Base-by-base conservation (phyloP, 805 yeast species). In the Tetrapisispora namnaoensis region DNA sequence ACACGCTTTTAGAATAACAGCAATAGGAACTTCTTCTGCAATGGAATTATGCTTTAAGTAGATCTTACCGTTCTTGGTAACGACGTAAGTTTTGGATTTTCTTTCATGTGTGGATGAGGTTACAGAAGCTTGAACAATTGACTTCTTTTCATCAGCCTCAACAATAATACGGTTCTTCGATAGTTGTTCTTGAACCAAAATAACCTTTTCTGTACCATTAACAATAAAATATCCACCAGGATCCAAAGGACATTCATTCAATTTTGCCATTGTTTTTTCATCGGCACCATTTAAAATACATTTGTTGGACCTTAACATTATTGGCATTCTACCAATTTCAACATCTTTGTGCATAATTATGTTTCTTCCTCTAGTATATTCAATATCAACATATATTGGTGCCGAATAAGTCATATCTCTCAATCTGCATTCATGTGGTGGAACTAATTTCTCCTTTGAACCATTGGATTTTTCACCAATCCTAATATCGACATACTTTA, bases 191-290 rank as follows among this genome's bases (percentile, higher is more conserved):
- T 93, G 99, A 40, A 93, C 95, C 56, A 93, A 75, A 54, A 93
- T 93, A 42, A 93, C 99, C 66, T 93, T 93, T 60, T 93, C 99
- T 0, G 99, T 93, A 66, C 99, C 99, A 63, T 91, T 91, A 45
- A 91, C 97, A 62, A 91, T 86, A 62, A 93, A 93, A 63, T 93
- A 93, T 60, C 99, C 99, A 70, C 99, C 99, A 7, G 99, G 99
- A 69, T 93, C 99, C 45, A 93, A 73, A 0, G 99, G 99, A 68
- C 99, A 93, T 68, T 93, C 99, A 57, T 86, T 83, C 56, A 86
- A 73, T 24, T 70, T 70, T 0, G 99, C 97, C 98, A 93, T 91
- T 57, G 80, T 83, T 30, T 71, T 66, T 60, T 91, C 96, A 45
- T 79, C 73, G 44, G 85, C 80, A 18, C 89, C 95, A 53, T 80